Conservation (phyloP, 257 asterid species). For the Solanum pinnatisectum region DNA sequence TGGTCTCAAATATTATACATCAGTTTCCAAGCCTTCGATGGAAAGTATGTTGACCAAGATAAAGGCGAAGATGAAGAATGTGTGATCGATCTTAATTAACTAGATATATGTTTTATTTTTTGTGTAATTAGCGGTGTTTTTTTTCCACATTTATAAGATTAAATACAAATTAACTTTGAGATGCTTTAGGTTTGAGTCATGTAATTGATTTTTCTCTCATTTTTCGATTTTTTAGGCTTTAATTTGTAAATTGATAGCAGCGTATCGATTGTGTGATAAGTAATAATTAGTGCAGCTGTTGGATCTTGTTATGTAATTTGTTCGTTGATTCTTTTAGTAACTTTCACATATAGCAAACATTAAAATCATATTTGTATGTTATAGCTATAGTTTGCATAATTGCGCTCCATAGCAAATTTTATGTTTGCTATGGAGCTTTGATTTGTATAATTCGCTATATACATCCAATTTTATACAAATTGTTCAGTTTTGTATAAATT, state of each 20-base stretch:
- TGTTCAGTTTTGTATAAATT: too few relatives aligned
- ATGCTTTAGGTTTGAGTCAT: neutral
- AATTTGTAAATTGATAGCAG: neutral
- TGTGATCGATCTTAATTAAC: neutral
- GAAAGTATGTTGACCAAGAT: neutral
- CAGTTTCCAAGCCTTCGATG: slow-evolving; percentile 7
- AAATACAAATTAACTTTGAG: neutral
- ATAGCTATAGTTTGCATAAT: too few relatives aligned
- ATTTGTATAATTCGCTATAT: too few relatives aligned
- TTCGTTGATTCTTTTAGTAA: neutral
- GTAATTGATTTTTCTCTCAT: neutral
- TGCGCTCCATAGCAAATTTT: too few relatives aligned
- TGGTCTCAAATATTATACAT: neutral
- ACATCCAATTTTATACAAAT: too few relatives aligned
- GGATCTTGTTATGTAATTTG: neutral
- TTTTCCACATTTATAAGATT: neutral
- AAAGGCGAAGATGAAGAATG: slow-evolving; percentile 6
- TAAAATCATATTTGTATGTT: too few relatives aligned
- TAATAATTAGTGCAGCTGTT: neutral
- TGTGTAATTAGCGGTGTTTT: neutral
- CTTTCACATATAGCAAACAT: too few relatives aligned
- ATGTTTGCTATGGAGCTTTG: too few relatives aligned
- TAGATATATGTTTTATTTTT: neutral
- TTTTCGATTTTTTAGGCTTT: neutral
- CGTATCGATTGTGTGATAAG: neutral